A percentile compares a stretch with the other conserved stretches of the same genome.
These are phyloP conservation scores for Apiospora koreana DNA, from an alignment of 2,329 filamentous ascomycete genomes.

Conservation along the genomic window DNA sequence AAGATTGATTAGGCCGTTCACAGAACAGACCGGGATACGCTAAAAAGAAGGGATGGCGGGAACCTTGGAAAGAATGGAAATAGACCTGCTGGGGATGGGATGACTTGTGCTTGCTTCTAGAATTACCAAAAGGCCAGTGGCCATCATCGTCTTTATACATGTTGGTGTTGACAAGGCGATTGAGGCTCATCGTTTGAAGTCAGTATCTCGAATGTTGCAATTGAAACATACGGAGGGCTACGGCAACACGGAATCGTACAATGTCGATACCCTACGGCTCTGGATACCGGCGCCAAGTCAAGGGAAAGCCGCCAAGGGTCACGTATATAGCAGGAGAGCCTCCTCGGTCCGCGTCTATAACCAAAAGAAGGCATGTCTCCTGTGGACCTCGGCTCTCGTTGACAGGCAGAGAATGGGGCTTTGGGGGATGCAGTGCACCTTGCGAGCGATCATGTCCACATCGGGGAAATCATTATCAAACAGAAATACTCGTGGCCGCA, in stretches of 20 bases:
- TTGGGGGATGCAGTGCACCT: too few relatives aligned
- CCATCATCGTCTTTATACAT: neutral
- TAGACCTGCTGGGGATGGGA: neutral
- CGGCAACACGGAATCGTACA: neutral
- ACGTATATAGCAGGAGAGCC: neutral
- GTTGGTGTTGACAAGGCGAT: too few relatives aligned
- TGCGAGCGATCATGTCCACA: too few relatives aligned
- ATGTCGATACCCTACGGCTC: neutral
- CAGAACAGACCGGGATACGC: neutral
- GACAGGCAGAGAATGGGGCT: neutral
- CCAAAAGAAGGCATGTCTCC: neutral
- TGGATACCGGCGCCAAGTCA: neutral
- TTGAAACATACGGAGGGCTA: neutral
- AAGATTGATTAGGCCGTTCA: neutral
- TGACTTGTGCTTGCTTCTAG: neutral
- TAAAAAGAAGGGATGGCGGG: neutral
- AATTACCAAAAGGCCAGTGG: neutral
- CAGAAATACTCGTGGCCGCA: neutral
- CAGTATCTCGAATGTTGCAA: neutral
- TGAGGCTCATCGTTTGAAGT: neutral
- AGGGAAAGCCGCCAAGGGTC: neutral
- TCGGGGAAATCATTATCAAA: neutral
- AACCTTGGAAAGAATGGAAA: neutral
- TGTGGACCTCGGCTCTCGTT: neutral
- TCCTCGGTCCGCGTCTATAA: neutral